Percentiles rank a stretch among this genome's conserved stretches.
These are phyloP conservation scores for Heterobasidion irregulare DNA, from an alignment of 1,284 basidiomycete genomes.

Conservation along the genomic window DNA sequence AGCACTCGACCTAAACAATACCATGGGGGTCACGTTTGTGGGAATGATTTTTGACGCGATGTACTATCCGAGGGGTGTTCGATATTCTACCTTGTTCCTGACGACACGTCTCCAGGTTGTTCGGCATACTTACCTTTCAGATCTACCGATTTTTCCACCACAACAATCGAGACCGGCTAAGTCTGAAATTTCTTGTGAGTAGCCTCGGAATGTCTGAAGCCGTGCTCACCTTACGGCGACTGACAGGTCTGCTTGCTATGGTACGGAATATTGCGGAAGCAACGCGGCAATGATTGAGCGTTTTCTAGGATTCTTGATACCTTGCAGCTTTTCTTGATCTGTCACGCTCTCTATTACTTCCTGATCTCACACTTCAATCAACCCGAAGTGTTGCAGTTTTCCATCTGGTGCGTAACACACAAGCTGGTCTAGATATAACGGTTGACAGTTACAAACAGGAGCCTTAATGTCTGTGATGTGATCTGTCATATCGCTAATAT, in stretches of 20 bases:
- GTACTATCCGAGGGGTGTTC: not conserved
- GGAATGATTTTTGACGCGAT: not conserved
- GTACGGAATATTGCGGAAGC: not conserved
- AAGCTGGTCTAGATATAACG: not conserved
- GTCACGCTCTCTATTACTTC: constrained; percentile 6
- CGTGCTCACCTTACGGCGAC: no score
- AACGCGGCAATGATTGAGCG: not conserved
- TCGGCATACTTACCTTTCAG: not conserved
- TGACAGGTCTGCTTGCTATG: no score
- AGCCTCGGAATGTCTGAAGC: no score
- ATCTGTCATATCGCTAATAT: not conserved
- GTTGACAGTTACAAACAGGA: not conserved
- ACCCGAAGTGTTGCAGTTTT: not conserved
- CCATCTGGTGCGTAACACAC: constrained; percentile 3
- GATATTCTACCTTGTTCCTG: not conserved
- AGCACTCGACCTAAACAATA: not conserved
- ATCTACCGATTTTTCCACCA: not conserved
- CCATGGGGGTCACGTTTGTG: not conserved
- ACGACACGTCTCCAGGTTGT: not conserved
- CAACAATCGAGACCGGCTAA: not conserved
- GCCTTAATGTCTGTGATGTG: constrained; percentile 3
- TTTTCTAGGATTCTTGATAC: constrained; percentile 3
- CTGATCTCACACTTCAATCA: not conserved
- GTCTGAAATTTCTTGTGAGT: not conserved
- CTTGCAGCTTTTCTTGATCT: constrained; percentile 4